phyloP scores from a whole-genome alignment of 208 protist genomes.

The Trypanosoma scelopori region DNA sequence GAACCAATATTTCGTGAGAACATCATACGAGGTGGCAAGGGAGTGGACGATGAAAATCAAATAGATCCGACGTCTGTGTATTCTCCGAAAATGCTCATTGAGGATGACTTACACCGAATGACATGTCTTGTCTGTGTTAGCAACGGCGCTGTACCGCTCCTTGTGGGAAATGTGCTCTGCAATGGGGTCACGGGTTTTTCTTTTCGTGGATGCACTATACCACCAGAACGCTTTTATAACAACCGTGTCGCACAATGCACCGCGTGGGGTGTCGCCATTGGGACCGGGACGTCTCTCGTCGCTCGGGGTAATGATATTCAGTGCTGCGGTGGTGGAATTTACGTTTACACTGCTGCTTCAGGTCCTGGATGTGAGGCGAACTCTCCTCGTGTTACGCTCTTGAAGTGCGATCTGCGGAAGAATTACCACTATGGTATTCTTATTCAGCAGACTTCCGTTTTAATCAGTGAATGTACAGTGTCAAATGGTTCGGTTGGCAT shows the following conservation, averaged over 20 bases:
- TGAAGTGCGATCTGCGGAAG: slow-evolving; percentile 18
- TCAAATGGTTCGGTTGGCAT: slow-evolving; percentile 19
- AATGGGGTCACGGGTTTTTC: slow-evolving; percentile 42
- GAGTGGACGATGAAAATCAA: slow-evolving; percentile 8
- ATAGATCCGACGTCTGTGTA: slow-evolving; percentile 27
- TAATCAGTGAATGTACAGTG: slow-evolving; percentile 20
- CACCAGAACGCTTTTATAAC: slow-evolving; percentile 26
- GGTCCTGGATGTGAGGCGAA: background rate
- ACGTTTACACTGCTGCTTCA: slow-evolving; percentile 9
- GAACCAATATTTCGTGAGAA: slow-evolving; percentile 40
- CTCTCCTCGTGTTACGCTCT: slow-evolving; percentile 5
- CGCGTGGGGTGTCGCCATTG: slow-evolving; percentile 35
- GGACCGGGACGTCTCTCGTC: slow-evolving; percentile 6
- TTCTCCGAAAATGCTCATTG: slow-evolving; percentile 19
- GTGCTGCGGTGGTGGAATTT: slow-evolving; percentile 35
- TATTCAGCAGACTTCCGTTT: slow-evolving; percentile 11
- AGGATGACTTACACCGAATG: slow-evolving; percentile 5
- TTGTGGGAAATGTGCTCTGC: slow-evolving; percentile 37
- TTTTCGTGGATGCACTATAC: slow-evolving; percentile 30
- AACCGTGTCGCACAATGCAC: slow-evolving; percentile 38
- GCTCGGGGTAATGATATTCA: slow-evolving; percentile 33
- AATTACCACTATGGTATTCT: slow-evolving; percentile 33
- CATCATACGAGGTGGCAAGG: slow-evolving; percentile 38
- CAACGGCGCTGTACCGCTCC: slow-evolving; percentile 24
- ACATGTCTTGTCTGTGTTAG: slow-evolving; percentile 32